These are phyloP conservation scores for Manihot esculenta DNA, from an alignment of 441 rosid genomes.

Conservation along the genomic window DNA sequence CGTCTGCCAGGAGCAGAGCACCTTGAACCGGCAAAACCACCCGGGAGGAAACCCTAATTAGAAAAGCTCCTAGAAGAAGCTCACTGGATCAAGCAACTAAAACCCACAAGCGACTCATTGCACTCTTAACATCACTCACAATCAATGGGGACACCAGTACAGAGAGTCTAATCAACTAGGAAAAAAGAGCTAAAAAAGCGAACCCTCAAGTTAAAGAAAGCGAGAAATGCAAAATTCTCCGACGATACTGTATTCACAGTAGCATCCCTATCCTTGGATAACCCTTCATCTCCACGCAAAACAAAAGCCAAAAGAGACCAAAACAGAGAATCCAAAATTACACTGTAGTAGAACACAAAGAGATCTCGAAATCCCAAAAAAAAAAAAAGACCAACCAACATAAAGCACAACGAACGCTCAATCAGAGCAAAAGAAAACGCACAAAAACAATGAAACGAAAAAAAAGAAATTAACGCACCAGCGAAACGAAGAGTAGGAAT, in stretches of 20 bases:
- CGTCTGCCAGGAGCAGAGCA: neutral
- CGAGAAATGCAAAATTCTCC: conserved; percentile 17
- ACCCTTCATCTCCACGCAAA: conserved; percentile 30
- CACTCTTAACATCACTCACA: conserved; percentile 31
- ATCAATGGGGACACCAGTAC: conserved; percentile 20
- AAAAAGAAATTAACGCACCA: conserved; percentile 22
- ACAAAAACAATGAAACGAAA: conserved; percentile 13
- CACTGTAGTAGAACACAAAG: conserved; percentile 2
- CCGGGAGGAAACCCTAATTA: conserved; percentile 12
- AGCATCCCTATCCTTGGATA: conserved; percentile 15
- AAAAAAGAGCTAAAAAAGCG: conserved; percentile 10
- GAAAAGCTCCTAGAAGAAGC: conserved; percentile 7
- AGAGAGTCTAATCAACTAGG: conserved; percentile 9
- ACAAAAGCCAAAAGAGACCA: conserved; percentile 6
- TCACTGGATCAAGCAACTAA: conserved; percentile 26
- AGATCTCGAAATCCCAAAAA: conserved; percentile 12
- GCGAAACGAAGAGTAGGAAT: conserved; percentile 15
- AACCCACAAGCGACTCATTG: conserved; percentile 19
- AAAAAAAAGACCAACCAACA: neutral
- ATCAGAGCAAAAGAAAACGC: conserved; percentile 7
- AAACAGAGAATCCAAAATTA: conserved; percentile 20
- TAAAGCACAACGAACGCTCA: conserved; percentile 23
- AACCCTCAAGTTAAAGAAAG: conserved; percentile 7
- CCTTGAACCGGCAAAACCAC: conserved; percentile 9
- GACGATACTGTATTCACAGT: conserved; percentile 10